A percentile compares a stretch with the other conserved stretches of the same genome.
Evolutionary conservation across 768 basidiomycete species (phyloP).

Genomic region (Pulveroboletus frians): DNA sequence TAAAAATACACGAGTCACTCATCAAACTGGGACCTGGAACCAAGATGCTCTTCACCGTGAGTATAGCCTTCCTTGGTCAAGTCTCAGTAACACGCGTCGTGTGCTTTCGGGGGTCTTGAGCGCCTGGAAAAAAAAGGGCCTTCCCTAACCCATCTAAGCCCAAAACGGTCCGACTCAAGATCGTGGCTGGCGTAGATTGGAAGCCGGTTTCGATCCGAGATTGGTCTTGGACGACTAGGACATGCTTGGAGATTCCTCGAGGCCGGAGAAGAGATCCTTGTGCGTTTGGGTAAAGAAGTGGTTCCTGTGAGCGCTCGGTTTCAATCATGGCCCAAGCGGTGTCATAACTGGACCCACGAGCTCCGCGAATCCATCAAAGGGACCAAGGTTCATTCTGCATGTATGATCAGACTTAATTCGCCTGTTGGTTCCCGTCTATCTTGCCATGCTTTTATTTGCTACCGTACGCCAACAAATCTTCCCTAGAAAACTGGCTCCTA

Average conservation of each 20-base stretch:
- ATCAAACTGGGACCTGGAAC: constrained; percentile 7
- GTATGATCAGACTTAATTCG: constrained; percentile 32
- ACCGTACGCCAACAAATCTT: constrained; percentile 24
- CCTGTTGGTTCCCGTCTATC: constrained; percentile 23
- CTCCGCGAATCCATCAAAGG: constrained; percentile 31
- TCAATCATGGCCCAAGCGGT: constrained; percentile 28
- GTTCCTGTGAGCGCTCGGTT: constrained; percentile 31
- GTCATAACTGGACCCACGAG: constrained; percentile 26
- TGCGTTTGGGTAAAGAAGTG: constrained; percentile 17
- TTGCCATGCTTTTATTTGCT: constrained; percentile 31
- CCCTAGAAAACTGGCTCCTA: constrained; percentile 22
- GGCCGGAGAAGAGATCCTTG: constrained; percentile 32
- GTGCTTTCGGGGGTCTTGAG: constrained; percentile 26
- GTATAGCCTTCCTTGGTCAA: constrained; percentile 29
- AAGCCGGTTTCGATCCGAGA: constrained; percentile 32
- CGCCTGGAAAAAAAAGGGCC: constrained; percentile 22
- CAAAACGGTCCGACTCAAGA: constrained; percentile 43
- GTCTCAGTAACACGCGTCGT: constrained; percentile 24
- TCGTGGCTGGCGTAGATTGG: constrained; percentile 39
- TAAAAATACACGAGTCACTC: constrained; percentile 17
- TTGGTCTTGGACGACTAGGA: constrained; percentile 26
- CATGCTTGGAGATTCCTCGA: constrained; percentile 42
- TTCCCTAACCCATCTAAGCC: constrained; percentile 32
- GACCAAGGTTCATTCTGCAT: constrained; percentile 25
- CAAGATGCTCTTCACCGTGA: constrained; percentile 18